Percentiles rank a stretch among this genome's conserved stretches.
These are phyloP conservation scores for Kandelia obovata DNA, from an alignment of 345 rosid genomes.

Conservation along the genomic window DNA sequence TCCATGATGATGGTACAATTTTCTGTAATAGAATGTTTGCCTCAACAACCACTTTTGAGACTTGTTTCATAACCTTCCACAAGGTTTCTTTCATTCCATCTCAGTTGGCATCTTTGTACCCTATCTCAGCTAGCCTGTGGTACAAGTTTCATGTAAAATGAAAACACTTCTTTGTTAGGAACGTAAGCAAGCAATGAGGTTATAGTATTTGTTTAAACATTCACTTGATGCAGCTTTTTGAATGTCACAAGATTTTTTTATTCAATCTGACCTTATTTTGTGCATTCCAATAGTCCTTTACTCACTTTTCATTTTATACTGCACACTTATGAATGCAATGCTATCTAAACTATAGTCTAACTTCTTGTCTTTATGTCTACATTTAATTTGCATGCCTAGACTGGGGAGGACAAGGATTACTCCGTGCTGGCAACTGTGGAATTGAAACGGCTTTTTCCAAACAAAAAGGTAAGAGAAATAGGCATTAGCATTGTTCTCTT, in stretches of 20 bases:
- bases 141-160: too few relatives aligned
- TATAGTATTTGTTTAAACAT: too few relatives aligned
- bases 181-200: too few relatives aligned
- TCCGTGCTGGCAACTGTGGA: conserved; percentile 76
- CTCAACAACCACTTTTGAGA: too few relatives aligned
- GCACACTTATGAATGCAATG: not conserved
- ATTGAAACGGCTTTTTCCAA: conserved; percentile 58
- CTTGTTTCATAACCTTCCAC: too few relatives aligned
- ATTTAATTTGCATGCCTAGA: conserved; percentile 32
- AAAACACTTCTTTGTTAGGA: too few relatives aligned
- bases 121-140: too few relatives aligned
- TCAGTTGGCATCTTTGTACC: too few relatives aligned
- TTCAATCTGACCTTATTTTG: not conserved
- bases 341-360: not conserved
- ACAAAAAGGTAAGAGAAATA: conserved; percentile 55
- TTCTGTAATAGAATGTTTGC: too few relatives aligned
- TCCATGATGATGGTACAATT: too few relatives aligned
- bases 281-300: not conserved
- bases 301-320: not conserved
- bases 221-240: too few relatives aligned
- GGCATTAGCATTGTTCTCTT: not conserved
- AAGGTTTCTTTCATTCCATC: too few relatives aligned
- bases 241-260: not conserved
- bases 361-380: conserved; percentile 1
- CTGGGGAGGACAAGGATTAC: conserved; percentile 75